phyloP scores from a whole-genome alignment of 2,329 filamentous ascomycete species.

The Nakataea oryzae region DNA sequence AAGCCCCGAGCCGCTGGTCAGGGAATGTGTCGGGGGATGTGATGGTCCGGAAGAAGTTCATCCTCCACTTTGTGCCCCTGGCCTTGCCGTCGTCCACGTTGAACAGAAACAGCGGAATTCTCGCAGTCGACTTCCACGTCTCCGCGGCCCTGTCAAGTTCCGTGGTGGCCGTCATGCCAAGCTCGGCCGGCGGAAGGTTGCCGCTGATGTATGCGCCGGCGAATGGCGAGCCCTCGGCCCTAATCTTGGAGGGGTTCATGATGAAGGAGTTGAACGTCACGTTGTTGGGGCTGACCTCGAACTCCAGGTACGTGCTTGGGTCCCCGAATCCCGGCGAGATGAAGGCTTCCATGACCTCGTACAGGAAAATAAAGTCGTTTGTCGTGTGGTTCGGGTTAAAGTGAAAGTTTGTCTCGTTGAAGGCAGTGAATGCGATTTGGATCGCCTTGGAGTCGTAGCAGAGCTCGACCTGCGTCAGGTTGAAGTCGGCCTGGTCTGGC shows the following conservation, averaged over 20 bases:
- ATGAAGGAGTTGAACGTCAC: constrained; percentile 39
- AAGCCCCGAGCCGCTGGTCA: constrained; percentile 31
- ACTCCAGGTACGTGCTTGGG: constrained; percentile 38
- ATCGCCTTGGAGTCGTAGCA: constrained; percentile 32
- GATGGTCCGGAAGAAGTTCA: constrained; percentile 41
- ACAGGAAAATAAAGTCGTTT: constrained; percentile 35
- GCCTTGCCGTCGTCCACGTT: constrained; percentile 33
- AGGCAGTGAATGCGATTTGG: constrained; percentile 30
- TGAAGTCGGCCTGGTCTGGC: constrained; percentile 28
- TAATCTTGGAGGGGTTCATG: constrained; percentile 37
- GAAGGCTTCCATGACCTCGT: constrained; percentile 41
- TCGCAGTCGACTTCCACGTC: constrained; percentile 28
- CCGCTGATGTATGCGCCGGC: constrained; percentile 15
- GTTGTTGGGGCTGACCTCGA: constrained; percentile 40
- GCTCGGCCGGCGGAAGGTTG: background rate
- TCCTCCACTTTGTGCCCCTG: constrained; percentile 34
- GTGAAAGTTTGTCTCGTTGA: constrained; percentile 34
- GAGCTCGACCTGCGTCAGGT: constrained; percentile 31
- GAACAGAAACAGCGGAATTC: constrained; percentile 36
- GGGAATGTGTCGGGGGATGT: constrained; percentile 30
- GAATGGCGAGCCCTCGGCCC: constrained; percentile 27
- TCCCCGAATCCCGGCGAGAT: constrained; percentile 32
- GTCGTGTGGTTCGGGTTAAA: constrained; percentile 29
- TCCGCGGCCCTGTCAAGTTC: constrained; percentile 21
- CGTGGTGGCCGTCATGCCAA: constrained; percentile 22